A percentile compares a stretch with the other conserved stretches of the same genome.
Conservation (phyloP, 2,329 filamentous ascomycete species). For the Grosmannia clavigera region DNA sequence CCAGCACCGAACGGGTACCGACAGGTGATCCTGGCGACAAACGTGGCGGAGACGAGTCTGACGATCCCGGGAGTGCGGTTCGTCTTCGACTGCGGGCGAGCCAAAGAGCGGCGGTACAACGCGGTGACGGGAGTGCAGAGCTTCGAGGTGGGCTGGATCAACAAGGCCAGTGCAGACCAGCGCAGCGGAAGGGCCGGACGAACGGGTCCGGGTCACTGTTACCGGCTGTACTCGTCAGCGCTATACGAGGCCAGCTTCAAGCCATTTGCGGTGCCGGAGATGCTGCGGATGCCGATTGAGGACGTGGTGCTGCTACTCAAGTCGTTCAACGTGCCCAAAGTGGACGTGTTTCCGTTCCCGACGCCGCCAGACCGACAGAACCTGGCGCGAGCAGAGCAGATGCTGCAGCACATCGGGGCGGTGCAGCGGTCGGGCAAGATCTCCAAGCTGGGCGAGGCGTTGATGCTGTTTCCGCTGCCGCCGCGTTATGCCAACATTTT, state of each 20-base stretch:
- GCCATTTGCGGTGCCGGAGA: conserved; percentile 77
- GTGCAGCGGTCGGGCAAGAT: conserved; percentile 60
- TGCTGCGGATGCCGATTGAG: conserved; percentile 84
- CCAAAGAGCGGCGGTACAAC: conserved; percentile 87
- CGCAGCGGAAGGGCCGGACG: conserved; percentile 86
- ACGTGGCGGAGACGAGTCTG: conserved; percentile 92
- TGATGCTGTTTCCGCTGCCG: conserved; percentile 81
- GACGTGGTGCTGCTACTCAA: conserved; percentile 89
- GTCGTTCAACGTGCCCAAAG: conserved; percentile 80
- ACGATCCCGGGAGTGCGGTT: conserved; percentile 93
- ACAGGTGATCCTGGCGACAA: conserved; percentile 83
- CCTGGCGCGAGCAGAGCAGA: conserved; percentile 71
- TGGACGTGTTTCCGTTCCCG: conserved; percentile 92
- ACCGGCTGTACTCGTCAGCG: conserved; percentile 85
- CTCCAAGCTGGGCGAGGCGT: conserved; percentile 65
- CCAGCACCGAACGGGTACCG: conserved; percentile 69
- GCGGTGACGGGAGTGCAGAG: conserved; percentile 83
- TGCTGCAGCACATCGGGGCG: conserved; percentile 76
- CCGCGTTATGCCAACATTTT: conserved; percentile 87
- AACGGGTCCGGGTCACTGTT: conserved; percentile 93
- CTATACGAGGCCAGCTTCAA: conserved; percentile 84
- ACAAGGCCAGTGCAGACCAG: conserved; percentile 90
- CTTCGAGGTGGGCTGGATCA: conserved; percentile 93
- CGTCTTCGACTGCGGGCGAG: conserved; percentile 86
- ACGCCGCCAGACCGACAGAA: conserved; percentile 71